phyloP scores from a whole-genome alignment of 2,329 filamentous ascomycete genomes.

The Ilyonectria destructans region DNA sequence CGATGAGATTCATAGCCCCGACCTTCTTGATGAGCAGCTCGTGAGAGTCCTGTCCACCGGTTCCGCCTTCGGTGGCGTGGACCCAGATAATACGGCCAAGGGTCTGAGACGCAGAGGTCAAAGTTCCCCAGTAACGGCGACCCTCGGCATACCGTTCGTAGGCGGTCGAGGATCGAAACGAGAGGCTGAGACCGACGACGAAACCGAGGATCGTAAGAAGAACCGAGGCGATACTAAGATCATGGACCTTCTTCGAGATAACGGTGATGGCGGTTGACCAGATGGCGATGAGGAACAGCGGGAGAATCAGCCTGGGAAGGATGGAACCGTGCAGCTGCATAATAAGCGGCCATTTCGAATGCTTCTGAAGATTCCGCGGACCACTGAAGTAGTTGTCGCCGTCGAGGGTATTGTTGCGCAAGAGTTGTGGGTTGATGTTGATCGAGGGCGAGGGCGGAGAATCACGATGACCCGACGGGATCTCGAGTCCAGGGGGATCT shows the following conservation, averaged over 20 bases:
- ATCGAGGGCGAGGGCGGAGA: not conserved
- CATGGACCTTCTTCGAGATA: slow-evolving; percentile 65
- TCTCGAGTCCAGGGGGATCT: not conserved
- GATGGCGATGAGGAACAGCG: slow-evolving; percentile 72
- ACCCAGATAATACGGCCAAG: slow-evolving; percentile 88
- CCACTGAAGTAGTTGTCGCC: slow-evolving; percentile 74
- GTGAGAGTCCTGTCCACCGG: slow-evolving; percentile 65
- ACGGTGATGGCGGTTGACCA: slow-evolving; percentile 79
- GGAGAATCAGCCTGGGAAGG: slow-evolving; percentile 80
- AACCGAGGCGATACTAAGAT: slow-evolving; percentile 52
- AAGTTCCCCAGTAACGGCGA: slow-evolving; percentile 73
- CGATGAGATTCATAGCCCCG: slow-evolving; percentile 81
- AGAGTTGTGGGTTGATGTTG: slow-evolving; percentile 2
- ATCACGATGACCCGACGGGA: slow-evolving; percentile 1
- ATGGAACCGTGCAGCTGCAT: slow-evolving; percentile 83
- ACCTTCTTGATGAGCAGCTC: slow-evolving; percentile 79
- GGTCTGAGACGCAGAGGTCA: slow-evolving; percentile 74
- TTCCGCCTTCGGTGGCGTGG: slow-evolving; percentile 70
- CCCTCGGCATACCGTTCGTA: slow-evolving; percentile 81
- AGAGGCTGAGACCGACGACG: slow-evolving; percentile 82
- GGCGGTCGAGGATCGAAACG: slow-evolving; percentile 81
- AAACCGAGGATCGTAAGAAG: slow-evolving; percentile 86
- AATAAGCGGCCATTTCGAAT: slow-evolving; percentile 83
- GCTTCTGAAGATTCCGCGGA: slow-evolving; percentile 78
- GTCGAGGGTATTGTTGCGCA: slow-evolving; percentile 51